These are phyloP conservation scores for Orbilia quercus DNA, from an alignment of 2,329 filamentous ascomycete species.

Conservation along the genomic window DNA sequence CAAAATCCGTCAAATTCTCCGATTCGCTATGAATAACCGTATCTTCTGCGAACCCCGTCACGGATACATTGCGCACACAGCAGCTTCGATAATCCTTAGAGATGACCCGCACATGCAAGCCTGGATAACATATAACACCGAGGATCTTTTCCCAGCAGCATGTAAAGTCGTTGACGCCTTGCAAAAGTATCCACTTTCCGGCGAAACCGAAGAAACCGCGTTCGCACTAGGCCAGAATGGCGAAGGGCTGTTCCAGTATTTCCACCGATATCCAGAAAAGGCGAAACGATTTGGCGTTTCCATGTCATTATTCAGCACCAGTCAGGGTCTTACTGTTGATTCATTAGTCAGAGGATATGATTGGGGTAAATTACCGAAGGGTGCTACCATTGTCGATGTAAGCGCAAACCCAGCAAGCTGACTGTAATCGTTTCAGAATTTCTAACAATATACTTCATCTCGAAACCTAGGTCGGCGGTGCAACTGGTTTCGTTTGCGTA, in stretches of 20 bases:
- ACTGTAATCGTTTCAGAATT: no score
- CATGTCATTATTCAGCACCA: constrained; percentile 69
- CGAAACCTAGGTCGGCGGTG: constrained; percentile 65
- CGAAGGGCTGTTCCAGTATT: constrained; percentile 62
- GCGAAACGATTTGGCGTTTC: constrained; percentile 69
- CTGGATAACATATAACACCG: constrained; percentile 70
- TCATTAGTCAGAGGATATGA: constrained; percentile 70
- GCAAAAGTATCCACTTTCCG: constrained; percentile 59
- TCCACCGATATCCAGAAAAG: constrained; percentile 60
- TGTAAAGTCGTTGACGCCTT: constrained; percentile 58
- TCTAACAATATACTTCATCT: no score
- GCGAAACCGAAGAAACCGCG: constrained; percentile 59
- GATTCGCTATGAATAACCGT: constrained; percentile 70
- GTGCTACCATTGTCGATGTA: constrained; percentile 70
- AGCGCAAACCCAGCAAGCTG: not conserved
- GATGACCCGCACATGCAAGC: constrained; percentile 67
- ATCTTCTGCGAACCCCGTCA: constrained; percentile 69
- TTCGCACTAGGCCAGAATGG: constrained; percentile 60
- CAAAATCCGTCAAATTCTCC: constrained; percentile 68
- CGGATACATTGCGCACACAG: constrained; percentile 69
- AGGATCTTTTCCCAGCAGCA: constrained; percentile 64
- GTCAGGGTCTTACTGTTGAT: constrained; percentile 69
- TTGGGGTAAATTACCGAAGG: constrained; percentile 64
- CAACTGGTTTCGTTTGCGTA: constrained; percentile 69
- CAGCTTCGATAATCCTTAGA: constrained; percentile 68